Conservation (phyloP, 108 stramenopile species). For the Craspedostauros australis region DNA sequence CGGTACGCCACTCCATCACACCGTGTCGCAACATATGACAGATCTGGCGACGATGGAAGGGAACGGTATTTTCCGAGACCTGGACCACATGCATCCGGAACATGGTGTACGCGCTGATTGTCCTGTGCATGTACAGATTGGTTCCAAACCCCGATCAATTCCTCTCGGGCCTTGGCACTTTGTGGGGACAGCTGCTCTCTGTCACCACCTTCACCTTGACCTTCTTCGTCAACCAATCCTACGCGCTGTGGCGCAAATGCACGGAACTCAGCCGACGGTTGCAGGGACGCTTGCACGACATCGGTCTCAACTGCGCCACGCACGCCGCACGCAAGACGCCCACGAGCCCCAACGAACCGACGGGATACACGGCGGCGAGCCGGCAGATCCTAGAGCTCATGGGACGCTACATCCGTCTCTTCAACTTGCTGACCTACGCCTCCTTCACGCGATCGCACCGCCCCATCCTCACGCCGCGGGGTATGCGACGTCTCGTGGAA, state of each 20-base stretch:
- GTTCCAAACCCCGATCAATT: slow-evolving; percentile 30
- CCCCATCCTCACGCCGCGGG: slow-evolving; percentile 78
- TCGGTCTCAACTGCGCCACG: slow-evolving; percentile 78
- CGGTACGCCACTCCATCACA: too few relatives aligned
- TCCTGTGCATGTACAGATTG: slow-evolving; percentile 31
- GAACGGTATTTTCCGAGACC: slow-evolving; percentile 82
- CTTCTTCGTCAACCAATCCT: slow-evolving; percentile 88
- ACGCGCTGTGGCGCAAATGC: slow-evolving; percentile 85
- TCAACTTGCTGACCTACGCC: slow-evolving; percentile 84
- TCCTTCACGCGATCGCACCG: slow-evolving; percentile 85
- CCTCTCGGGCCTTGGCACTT: slow-evolving; percentile 57
- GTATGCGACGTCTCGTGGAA: slow-evolving; percentile 81
- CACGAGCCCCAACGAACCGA: slow-evolving; percentile 45
- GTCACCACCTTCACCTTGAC: slow-evolving; percentile 88
- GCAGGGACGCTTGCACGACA: slow-evolving; percentile 85
- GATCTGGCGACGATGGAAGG: slow-evolving; percentile 85
- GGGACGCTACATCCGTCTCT: slow-evolving; percentile 76
- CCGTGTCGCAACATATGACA: neutral
- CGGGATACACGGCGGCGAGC: slow-evolving; percentile 64
- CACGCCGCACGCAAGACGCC: slow-evolving; percentile 65
- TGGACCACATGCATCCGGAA: slow-evolving; percentile 66
- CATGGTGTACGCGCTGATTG: slow-evolving; percentile 52
- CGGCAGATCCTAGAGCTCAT: slow-evolving; percentile 68
- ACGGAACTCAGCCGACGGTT: slow-evolving; percentile 67
- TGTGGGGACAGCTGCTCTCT: slow-evolving; percentile 78